These are phyloP conservation scores for Linum tenue DNA, from an alignment of 345 rosid species.

Conservation along the genomic window DNA sequence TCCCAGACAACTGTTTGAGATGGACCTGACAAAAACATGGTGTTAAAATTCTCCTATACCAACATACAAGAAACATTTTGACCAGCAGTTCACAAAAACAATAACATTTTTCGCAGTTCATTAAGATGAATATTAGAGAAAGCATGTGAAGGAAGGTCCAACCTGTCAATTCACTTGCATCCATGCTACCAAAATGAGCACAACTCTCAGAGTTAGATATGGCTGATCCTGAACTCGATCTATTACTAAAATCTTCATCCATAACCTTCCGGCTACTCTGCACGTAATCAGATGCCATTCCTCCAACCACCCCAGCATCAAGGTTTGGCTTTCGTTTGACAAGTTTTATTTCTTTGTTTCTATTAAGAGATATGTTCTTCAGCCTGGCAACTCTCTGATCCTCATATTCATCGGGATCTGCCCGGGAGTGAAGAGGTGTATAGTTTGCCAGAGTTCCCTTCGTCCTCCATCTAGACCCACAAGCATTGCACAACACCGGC, in stretches of 20 bases:
- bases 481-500: constrained; percentile 97
- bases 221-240: constrained; percentile 97
- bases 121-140: too few relatives aligned
- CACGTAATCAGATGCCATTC: constrained; percentile 34
- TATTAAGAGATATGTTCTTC: constrained; percentile 46
- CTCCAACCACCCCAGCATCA: constrained; percentile 35
- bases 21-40: constrained; percentile 43
- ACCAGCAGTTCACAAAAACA: not conserved
- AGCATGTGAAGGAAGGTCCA: constrained; percentile 1
- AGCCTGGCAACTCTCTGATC: constrained; percentile 49
- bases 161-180: constrained; percentile 94
- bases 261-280: constrained; percentile 42
- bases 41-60: not conserved
- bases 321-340: constrained; percentile 68
- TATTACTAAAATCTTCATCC: constrained; percentile 82
- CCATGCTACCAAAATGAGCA: constrained; percentile 71
- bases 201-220: constrained; percentile 94
- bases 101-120: not conserved
- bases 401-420: constrained; percentile 51
- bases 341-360: constrained; percentile 51
- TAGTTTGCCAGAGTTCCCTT: constrained; percentile 82
- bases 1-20: constrained; percentile 88
- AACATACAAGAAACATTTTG: too few relatives aligned
- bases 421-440: constrained; percentile 67
- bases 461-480: constrained; percentile 95